Base-by-base conservation (phyloP, 1,139 yeast species). In the Magnusiomyces starmeri region DNA sequence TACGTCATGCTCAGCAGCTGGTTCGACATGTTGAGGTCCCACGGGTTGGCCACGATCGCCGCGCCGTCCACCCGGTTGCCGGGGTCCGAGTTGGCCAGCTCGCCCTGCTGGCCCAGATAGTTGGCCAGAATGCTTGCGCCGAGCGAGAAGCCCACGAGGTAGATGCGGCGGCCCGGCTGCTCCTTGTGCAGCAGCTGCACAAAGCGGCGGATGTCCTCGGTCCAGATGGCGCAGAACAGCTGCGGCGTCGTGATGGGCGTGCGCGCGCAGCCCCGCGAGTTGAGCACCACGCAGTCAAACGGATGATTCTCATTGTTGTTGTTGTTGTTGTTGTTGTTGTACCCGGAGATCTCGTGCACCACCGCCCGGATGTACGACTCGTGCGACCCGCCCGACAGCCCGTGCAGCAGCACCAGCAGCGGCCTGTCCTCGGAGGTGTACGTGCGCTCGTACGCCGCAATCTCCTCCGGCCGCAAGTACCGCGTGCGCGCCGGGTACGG, bases 321-420 rank as follows among this genome's bases (percentile, higher is more conserved):
- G 18, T 16, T 16, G 39, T 16, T 34, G 18, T 16, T 34, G 18
- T 16, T 34, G 39, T 16, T n/a, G 8, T 26, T 43, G 8, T 25
- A 27, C 16, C 12, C 14, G 6, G 53, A 50, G 42, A 69, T 56
- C 46, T 57, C 59, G 43, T 60, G 54, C 43, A 68, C 59, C 9
- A 65, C 60, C 54, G 90, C 82, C 55, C 96, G 78, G 53, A 89
- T 84, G 61, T 89, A 81, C 2, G 92, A 80, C 65, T 90, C 97
- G 60, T 88, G 95, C 21, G 95, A 84, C 0, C 97, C 96, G 21
- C 97, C 97, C 4, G 88, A 90, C 41, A 90, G 76, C 0, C 97
- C 97, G 64, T 90, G 97, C 49, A 83, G 70, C 4, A 84, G 74
- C 25, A 89, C 76, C 34, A 85, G 76, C 51, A 89, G 70, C 1